Evolutionary conservation across 345 rosid genomes (phyloP).

Genomic region (Dimocarpus longan): DNA sequence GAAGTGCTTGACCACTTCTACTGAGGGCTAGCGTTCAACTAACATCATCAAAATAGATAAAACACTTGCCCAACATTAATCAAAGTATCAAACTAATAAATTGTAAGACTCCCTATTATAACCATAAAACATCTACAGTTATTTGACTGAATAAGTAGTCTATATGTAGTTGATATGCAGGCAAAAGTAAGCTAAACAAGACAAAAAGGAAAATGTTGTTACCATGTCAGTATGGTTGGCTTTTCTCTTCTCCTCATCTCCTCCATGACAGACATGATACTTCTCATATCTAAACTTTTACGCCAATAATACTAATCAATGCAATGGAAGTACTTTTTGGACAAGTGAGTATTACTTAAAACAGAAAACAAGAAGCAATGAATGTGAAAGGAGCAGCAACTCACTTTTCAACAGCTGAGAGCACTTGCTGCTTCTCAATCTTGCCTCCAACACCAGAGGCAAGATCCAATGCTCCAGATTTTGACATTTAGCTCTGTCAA

Average conservation of each 20-base stretch:
- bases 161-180: not conserved
- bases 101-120: not conserved
- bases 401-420: slow-evolving; percentile 89
- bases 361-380: not conserved
- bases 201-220: slow-evolving; percentile 17
- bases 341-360: not conserved
- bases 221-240: slow-evolving; percentile 93
- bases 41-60: not conserved
- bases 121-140: not conserved
- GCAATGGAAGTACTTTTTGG: too few relatives aligned
- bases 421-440: slow-evolving; percentile 75
- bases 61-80: not conserved
- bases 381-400: not conserved
- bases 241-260: slow-evolving; percentile 86
- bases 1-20: too few relatives aligned
- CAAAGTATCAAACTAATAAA: not conserved
- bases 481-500: slow-evolving; percentile 40
- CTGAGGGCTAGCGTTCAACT: too few relatives aligned
- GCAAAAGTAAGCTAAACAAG: not conserved
- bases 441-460: slow-evolving; percentile 95
- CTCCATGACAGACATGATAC: slow-evolving; percentile 80
- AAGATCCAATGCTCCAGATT: slow-evolving; percentile 77
- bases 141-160: not conserved
- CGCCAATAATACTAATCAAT: not conserved
- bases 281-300: slow-evolving; percentile 73